phyloP scores from a whole-genome alignment of 2,329 filamentous ascomycete genomes.

The Phaeosphaeria sp. region DNA sequence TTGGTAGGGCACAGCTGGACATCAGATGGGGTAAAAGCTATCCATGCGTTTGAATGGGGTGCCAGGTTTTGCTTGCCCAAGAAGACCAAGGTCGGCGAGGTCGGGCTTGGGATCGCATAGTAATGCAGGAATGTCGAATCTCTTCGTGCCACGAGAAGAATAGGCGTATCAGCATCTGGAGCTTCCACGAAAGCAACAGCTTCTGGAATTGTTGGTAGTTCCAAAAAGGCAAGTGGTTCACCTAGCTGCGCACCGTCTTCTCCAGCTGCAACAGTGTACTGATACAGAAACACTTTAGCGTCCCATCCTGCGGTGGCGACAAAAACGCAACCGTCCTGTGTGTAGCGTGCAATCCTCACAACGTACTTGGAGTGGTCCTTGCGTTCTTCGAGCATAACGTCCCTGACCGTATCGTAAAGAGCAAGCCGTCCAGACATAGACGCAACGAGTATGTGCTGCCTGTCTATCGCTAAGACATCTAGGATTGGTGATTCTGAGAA shows the following conservation, averaged over 20 bases:
- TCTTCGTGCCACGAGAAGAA: constrained; percentile 62
- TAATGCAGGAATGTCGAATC: constrained; percentile 67
- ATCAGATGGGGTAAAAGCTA: constrained; percentile 66
- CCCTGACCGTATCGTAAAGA: constrained; percentile 52
- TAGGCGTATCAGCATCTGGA: constrained; percentile 52
- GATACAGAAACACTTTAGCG: constrained; percentile 62
- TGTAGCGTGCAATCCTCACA: constrained; percentile 57
- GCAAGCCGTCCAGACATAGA: constrained; percentile 67
- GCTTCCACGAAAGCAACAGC: constrained; percentile 61
- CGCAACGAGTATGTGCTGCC: constrained; percentile 58
- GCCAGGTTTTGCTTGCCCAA: constrained; percentile 67
- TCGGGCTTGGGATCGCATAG: constrained; percentile 50
- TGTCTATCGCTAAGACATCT: constrained; percentile 54
- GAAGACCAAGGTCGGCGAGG: constrained; percentile 33
- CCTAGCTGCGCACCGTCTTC: constrained; percentile 37
- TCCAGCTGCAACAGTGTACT: constrained; percentile 27
- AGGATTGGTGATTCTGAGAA: constrained; percentile 63
- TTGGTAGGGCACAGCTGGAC: constrained; percentile 64
- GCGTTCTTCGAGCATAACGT: constrained; percentile 54
- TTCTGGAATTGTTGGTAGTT: constrained; percentile 63
- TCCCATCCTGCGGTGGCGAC: constrained; percentile 70
- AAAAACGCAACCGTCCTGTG: constrained; percentile 37
- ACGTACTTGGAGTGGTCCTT: constrained; percentile 67
- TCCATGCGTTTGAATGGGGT: constrained; percentile 69
- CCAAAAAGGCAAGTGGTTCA: constrained; percentile 52